A percentile compares a stretch with the other conserved stretches of the same genome.
These are phyloP conservation scores for Abortiporus biennis DNA, from an alignment of 1,284 basidiomycete genomes.

Conservation along the genomic window DNA sequence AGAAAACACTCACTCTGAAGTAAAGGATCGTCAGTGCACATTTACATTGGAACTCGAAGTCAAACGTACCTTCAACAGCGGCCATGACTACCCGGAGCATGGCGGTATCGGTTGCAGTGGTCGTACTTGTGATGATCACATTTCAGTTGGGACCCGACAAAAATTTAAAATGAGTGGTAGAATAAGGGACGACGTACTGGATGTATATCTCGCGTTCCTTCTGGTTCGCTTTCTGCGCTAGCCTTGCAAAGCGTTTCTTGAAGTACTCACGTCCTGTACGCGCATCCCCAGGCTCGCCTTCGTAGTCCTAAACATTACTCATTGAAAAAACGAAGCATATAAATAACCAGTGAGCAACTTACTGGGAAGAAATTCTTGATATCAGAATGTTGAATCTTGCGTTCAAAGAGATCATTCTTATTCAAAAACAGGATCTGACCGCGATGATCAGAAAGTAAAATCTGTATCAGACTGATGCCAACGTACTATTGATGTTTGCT, in stretches of 20 bases:
- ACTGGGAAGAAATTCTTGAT: constrained; percentile 86
- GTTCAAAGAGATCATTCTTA: constrained; percentile 85
- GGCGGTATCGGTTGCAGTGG: constrained; percentile 92
- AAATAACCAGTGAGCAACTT: constrained; percentile 20
- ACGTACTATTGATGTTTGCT: constrained; percentile 83
- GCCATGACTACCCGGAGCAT: constrained; percentile 91
- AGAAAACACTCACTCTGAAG: constrained; percentile 64
- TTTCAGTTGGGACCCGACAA: constrained; percentile 6
- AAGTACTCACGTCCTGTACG: constrained; percentile 85
- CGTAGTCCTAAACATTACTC: constrained; percentile 53
- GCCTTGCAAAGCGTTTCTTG: constrained; percentile 75
- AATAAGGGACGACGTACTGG: constrained; percentile 51
- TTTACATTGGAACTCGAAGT: constrained; percentile 4
- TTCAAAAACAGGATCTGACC: constrained; percentile 84
- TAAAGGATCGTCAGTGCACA: constrained; percentile 13
- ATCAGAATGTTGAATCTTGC: constrained; percentile 77
- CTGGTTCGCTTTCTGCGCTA: constrained; percentile 76
- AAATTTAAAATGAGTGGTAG: not conserved
- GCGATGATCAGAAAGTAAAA: constrained; percentile 1
- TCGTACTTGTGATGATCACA: constrained; percentile 49
- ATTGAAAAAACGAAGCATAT: constrained; percentile 7
- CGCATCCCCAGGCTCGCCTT: constrained; percentile 65
- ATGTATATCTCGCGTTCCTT: constrained; percentile 91
- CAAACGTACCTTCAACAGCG: constrained; percentile 80
- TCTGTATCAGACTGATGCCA: constrained; percentile 11